Conservation (phyloP, 768 basidiomycete genomes). For the Nidularia sp. region DNA sequence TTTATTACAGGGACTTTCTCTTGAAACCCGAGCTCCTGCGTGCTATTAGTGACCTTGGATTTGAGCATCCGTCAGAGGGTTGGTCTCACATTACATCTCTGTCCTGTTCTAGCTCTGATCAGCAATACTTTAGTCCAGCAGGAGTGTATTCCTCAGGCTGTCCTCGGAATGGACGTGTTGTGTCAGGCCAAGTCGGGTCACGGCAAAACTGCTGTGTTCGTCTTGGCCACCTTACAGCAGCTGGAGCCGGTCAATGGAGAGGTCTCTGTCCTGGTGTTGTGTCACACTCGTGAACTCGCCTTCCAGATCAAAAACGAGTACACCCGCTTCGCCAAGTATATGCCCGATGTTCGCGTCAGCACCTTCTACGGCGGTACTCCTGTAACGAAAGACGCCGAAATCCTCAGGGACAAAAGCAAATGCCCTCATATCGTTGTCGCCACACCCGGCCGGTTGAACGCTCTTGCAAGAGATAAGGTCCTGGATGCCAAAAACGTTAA, state of each 20-base stretch:
- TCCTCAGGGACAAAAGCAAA: slow-evolving; percentile 91
- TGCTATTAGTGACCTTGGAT: slow-evolving; percentile 98
- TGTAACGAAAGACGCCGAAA: slow-evolving; percentile 89
- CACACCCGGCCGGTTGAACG: slow-evolving; percentile 95
- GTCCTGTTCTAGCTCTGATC: too few species aligned
- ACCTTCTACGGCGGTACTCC: slow-evolving; percentile 98
- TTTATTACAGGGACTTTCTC: slow-evolving; percentile 78
- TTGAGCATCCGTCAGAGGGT: slow-evolving; percentile 99
- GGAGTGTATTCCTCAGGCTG: slow-evolving; percentile 99
- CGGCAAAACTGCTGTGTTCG: slow-evolving; percentile 99
- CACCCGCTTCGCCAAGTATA: slow-evolving; percentile 98
- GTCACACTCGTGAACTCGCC: slow-evolving; percentile 98
- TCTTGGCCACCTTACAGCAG: slow-evolving; percentile 95
- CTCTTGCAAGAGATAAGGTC: slow-evolving; percentile 91
- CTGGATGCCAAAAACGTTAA: slow-evolving; percentile 95
- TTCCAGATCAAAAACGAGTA: slow-evolving; percentile 99
- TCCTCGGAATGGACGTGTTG: slow-evolving; percentile 98
- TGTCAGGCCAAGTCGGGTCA: slow-evolving; percentile 99
- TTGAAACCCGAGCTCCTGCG: slow-evolving; percentile 95
- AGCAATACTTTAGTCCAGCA: slow-evolving; percentile 74
- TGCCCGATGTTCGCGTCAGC: slow-evolving; percentile 96
- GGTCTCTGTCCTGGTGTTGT: slow-evolving; percentile 95
- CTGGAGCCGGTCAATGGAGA: slow-evolving; percentile 98
- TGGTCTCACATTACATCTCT: slow-evolving; percentile 9
- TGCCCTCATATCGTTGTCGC: slow-evolving; percentile 99